phyloP scores from a whole-genome alignment of 2,329 filamentous ascomycete species.

The Alternaria triticimaculans region DNA sequence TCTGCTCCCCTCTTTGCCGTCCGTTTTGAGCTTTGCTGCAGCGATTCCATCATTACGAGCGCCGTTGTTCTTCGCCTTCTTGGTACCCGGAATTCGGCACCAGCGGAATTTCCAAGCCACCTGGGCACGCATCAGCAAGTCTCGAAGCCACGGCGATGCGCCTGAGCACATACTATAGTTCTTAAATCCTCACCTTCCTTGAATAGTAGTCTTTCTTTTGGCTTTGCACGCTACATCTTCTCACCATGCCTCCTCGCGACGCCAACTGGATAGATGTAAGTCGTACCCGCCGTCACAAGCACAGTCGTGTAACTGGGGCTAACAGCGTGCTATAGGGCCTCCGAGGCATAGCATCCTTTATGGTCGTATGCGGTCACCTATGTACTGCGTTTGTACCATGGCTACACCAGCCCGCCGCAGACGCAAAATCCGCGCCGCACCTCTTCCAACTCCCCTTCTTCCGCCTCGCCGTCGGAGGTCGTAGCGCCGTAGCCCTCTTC shows the following conservation, averaged over 20 bases:
- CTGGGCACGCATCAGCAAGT: not conserved
- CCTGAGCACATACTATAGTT: constrained; percentile 6
- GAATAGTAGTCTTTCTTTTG: constrained; percentile 17
- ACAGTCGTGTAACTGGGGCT: constrained; percentile 25
- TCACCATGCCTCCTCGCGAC: constrained; percentile 45
- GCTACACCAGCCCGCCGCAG: constrained; percentile 49
- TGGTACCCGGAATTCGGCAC: not conserved
- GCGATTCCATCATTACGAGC: not conserved
- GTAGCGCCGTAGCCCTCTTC: constrained; percentile 48
- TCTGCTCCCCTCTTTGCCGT: not conserved
- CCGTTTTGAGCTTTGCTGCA: not conserved
- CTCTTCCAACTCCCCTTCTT: constrained; percentile 66
- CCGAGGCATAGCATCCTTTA: constrained; percentile 51
- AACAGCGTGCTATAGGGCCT: constrained; percentile 46
- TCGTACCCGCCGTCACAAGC: constrained; percentile 11
- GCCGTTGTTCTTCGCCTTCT: constrained; percentile 1
- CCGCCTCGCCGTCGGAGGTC: constrained; percentile 63
- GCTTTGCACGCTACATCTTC: constrained; percentile 2
- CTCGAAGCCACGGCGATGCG: constrained; percentile 19
- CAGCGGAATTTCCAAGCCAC: constrained; percentile 1
- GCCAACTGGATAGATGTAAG: constrained; percentile 50
- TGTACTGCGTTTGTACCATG: constrained; percentile 52
- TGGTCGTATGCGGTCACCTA: constrained; percentile 53
- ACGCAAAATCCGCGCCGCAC: constrained; percentile 55
- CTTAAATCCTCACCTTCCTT: constrained; percentile 13